A percentile compares a stretch with the other conserved stretches of the same genome.
Conservation (phyloP, 176 grass and related monocot species). For the Aechmea fasciata region DNA sequence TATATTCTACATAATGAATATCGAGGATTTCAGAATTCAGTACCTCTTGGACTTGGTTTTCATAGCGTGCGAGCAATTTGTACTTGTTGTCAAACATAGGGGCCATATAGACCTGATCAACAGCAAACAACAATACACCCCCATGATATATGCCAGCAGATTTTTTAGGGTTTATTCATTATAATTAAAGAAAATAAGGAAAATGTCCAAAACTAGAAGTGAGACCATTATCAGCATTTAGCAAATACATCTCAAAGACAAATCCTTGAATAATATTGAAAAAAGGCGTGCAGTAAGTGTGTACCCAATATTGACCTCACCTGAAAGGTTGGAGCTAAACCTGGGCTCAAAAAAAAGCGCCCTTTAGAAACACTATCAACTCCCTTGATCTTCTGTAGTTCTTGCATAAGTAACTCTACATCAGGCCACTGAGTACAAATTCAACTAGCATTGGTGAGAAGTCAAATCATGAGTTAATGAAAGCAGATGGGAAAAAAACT, state of each 20-base stretch:
- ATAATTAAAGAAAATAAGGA: too few species aligned
- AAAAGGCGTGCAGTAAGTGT: too few species aligned
- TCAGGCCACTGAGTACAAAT: conserved; percentile 55
- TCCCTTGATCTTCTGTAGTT: conserved; percentile 58
- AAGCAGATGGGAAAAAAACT: too few species aligned
- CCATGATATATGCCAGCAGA: not conserved
- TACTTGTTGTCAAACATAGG: conserved; percentile 59
- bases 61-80: conserved; percentile 79
- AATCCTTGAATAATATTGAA: not conserved
- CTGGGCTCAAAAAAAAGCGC: conserved; percentile 69
- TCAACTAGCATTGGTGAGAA: not conserved
- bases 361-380: conserved; percentile 77
- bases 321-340: conserved; percentile 88
- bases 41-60: conserved; percentile 94
- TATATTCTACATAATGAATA: not conserved
- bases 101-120: conserved; percentile 76
- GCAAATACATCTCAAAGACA: not conserved
- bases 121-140: not conserved
- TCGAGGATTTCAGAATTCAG: not conserved
- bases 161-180: too few species aligned
- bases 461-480: not conserved
- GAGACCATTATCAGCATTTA: not conserved
- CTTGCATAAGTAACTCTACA: conserved; percentile 72
- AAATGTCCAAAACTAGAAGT: not conserved
- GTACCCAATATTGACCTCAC: conserved; percentile 18